Conservation (phyloP, 495 filamentous ascomycete genomes). For the Hyaloscypha variabilis region DNA sequence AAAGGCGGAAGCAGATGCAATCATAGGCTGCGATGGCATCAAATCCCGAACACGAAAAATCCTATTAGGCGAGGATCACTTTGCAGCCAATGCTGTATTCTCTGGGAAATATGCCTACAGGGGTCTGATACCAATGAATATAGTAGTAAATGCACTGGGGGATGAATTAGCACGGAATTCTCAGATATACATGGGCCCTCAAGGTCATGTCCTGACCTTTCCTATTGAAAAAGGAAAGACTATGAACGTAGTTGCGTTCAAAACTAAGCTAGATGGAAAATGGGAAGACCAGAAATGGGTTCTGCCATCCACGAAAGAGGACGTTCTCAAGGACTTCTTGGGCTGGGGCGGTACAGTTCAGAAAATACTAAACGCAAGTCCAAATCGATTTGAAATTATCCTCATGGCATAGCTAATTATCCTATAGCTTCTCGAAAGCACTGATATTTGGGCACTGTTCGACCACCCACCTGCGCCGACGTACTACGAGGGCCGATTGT, state of each 20-base stretch:
- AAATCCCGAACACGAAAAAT: constrained; percentile 44
- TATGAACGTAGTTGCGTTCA: constrained; percentile 52
- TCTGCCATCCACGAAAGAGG: constrained; percentile 49
- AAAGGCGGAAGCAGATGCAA: constrained; percentile 44
- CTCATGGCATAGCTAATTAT: constrained; percentile 33
- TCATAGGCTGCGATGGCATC: constrained; percentile 60
- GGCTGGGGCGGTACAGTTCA: constrained; percentile 53
- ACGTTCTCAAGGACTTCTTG: constrained; percentile 54
- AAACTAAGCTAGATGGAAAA: constrained; percentile 21
- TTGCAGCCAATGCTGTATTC: constrained; percentile 43
- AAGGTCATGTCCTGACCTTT: constrained; percentile 48
- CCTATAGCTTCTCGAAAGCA: constrained; percentile 9
- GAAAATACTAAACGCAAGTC: constrained; percentile 45
- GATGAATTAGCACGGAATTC: constrained; percentile 42
- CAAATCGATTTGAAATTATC: constrained; percentile 2
- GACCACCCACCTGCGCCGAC: constrained; percentile 4
- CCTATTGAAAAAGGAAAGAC: constrained; percentile 42
- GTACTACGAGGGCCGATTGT: constrained; percentile 39
- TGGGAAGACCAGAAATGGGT: constrained; percentile 52
- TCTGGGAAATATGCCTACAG: constrained; percentile 50
- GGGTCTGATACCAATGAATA: constrained; percentile 49
- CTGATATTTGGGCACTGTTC: constrained; percentile 10
- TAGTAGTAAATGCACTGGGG: constrained; percentile 42
- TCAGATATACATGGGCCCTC: constrained; percentile 46
- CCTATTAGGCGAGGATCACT: constrained; percentile 36